These are phyloP conservation scores for Aspergillus ellipticus DNA, from an alignment of 495 filamentous ascomycete genomes.

Conservation along the genomic window DNA sequence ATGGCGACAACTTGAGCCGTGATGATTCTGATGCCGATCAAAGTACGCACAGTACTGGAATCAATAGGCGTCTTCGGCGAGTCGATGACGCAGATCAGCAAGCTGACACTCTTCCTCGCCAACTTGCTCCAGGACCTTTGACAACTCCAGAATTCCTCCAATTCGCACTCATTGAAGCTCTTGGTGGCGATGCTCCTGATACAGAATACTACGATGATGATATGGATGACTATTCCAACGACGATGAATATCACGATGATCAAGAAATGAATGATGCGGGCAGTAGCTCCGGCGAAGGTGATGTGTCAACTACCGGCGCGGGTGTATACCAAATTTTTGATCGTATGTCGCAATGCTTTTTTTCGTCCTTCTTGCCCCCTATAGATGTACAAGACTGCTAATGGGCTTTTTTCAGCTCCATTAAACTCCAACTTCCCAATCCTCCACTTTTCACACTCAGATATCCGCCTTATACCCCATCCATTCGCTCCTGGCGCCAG, in stretches of 20 bases:
- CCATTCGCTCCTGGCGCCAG: slow-evolving; percentile 39
- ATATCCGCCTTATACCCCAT: slow-evolving; percentile 55
- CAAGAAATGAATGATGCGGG: slow-evolving; percentile 12
- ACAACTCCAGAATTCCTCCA: slow-evolving; percentile 21
- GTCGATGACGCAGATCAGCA: slow-evolving; percentile 9
- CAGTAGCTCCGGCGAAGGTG: slow-evolving; percentile 9
- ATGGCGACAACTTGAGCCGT: slow-evolving; percentile 15
- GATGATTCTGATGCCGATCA: slow-evolving; percentile 12
- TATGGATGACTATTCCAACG: slow-evolving; percentile 19
- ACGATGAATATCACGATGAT: slow-evolving; percentile 17
- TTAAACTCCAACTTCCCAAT: slow-evolving; percentile 38
- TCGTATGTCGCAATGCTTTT: slow-evolving; percentile 11
- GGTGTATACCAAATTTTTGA: slow-evolving; percentile 15
- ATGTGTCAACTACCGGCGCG: slow-evolving; percentile 7
- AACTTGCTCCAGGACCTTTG: slow-evolving; percentile 9
- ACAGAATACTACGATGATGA: slow-evolving; percentile 18
- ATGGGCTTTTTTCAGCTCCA: slow-evolving; percentile 18
- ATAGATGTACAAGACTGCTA: slow-evolving; percentile 5
- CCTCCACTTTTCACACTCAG: slow-evolving; percentile 55
- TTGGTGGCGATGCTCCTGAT: slow-evolving; percentile 18
- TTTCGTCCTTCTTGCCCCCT: not conserved
- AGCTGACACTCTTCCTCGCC: slow-evolving; percentile 1
- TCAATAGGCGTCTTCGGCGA: slow-evolving; percentile 1
- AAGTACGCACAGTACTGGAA: not conserved
- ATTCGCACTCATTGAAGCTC: slow-evolving; percentile 20